phyloP scores from a whole-genome alignment of 768 basidiomycete genomes.

The Lactarius deliciosus region DNA sequence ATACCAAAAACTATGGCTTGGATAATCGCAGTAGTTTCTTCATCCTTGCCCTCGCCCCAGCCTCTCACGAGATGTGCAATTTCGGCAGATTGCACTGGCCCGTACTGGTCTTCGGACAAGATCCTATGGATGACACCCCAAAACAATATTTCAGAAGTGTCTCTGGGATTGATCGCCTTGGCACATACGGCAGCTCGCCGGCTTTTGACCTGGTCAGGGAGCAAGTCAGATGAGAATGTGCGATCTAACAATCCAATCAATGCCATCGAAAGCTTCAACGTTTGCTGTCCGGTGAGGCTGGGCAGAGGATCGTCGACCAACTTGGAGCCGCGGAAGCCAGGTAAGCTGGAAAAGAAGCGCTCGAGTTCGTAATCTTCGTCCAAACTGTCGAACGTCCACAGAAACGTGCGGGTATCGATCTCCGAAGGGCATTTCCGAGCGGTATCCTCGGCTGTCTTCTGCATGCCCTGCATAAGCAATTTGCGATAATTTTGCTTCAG shows the following conservation, averaged over 20 bases:
- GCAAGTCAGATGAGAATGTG: neutral
- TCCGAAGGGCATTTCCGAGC: neutral
- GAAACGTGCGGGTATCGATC: neutral
- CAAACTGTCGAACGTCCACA: neutral
- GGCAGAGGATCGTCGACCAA: neutral
- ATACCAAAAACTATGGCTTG: neutral
- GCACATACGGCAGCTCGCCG: neutral
- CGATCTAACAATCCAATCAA: neutral
- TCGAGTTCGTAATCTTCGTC: neutral
- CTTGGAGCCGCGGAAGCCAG: neutral
- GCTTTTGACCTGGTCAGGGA: neutral
- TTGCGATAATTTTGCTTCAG: too few species aligned
- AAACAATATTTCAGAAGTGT: neutral
- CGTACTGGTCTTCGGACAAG: neutral
- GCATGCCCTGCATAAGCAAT: neutral
- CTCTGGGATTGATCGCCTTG: neutral
- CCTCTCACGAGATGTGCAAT: neutral
- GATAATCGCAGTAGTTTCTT: neutral
- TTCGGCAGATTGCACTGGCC: neutral
- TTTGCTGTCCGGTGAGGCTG: neutral
- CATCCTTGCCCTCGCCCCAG: neutral
- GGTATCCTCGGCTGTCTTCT: neutral
- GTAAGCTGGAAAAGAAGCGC: neutral
- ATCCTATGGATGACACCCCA: neutral
- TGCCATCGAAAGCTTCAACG: neutral